A percentile compares a stretch with the other conserved stretches of the same genome.
Evolutionary conservation across 768 basidiomycete species (phyloP).

Genomic region (Boletus reticuloceps): DNA sequence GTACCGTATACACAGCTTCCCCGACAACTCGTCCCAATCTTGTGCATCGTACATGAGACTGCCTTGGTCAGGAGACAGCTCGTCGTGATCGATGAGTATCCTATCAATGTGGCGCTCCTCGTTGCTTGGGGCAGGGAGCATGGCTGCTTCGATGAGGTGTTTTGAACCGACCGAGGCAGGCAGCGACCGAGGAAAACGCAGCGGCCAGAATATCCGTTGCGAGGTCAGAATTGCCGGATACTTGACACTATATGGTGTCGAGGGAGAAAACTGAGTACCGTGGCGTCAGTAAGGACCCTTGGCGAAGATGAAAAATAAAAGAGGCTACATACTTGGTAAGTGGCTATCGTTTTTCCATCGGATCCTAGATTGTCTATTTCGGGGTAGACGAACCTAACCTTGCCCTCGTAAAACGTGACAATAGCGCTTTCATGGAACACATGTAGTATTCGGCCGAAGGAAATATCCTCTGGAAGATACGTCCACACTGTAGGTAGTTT

Average conservation of each 20-base stretch:
- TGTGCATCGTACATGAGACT: slow-evolving; percentile 22
- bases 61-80: slow-evolving; percentile 6
- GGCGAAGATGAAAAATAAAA: background rate
- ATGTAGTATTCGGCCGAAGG: slow-evolving; percentile 28
- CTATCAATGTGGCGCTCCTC: slow-evolving; percentile 19
- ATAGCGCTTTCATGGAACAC: slow-evolving; percentile 27
- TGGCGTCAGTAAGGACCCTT: background rate
- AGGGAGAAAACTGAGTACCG: slow-evolving; percentile 17
- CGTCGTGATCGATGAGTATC: slow-evolving; percentile 23
- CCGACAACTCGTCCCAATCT: slow-evolving; percentile 33
- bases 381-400: slow-evolving; percentile 25
- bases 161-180: slow-evolving; percentile 7
- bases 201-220: slow-evolving; percentile 30
- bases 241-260: slow-evolving; percentile 15
- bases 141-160: slow-evolving; percentile 22
- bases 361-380: slow-evolving; percentile 18
- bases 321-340: slow-evolving; percentile 17
- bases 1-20: slow-evolving; percentile 26
- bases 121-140: slow-evolving; percentile 13
- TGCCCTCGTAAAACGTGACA: slow-evolving; percentile 26
- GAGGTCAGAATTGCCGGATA: slow-evolving; percentile 23
- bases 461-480: slow-evolving; percentile 16
- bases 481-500: slow-evolving; percentile 19
- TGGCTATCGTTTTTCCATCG: slow-evolving; percentile 13
- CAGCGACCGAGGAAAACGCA: slow-evolving; percentile 11